Base-by-base conservation (phyloP, 148 eudicot species). In the Rhododendron griersonianum region DNA sequence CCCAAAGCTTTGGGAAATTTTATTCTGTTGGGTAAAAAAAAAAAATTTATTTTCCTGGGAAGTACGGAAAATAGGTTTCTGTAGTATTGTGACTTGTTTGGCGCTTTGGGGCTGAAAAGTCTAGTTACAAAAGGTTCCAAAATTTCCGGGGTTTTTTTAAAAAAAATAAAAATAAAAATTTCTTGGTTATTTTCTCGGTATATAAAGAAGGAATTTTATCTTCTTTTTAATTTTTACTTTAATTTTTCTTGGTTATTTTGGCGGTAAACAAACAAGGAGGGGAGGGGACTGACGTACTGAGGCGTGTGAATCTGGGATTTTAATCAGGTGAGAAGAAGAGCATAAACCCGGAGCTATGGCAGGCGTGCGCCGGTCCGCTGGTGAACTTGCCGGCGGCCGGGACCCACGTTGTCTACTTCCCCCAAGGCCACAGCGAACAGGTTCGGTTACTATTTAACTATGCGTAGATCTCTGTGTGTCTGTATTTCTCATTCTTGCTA, bases 351-450 rank as follows among this genome's bases (percentile, higher is more conserved):
- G 98, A 96, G 92, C 90, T 96, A 89, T 96, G 99, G 99, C 99
- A 96, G 87, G 98, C 98, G 59, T 96, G 99, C 88, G 96, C 99
- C 88, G 99, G 99, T 2, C 99, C 98, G 81, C 91, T 96, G 89
- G 98, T 94, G 21, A 94, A 92, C 91, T 88, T 96, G 89, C 99
- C 99, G 84, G 95, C 92, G 1, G 96, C 98, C 87, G 98, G 99
- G 90, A 96, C 96, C 92, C 98, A 95, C 89, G 98, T 96, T 23
- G 96, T 96, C 80, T 96, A 96, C 90, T 96, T 96, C 86, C 99
- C 99, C 6, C 99, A 96, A 90, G 99, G 99, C 80, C 99, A 96
- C 89, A 94, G 98, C 88, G 99, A 96, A 83, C 99, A 96, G 97
- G 99, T 96, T 77, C 45, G 35, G 18, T 55, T 84, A 4, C 1